These are phyloP conservation scores for Babesia divergens DNA, from an alignment of 169 alveolate genomes.

Conservation along the genomic window DNA sequence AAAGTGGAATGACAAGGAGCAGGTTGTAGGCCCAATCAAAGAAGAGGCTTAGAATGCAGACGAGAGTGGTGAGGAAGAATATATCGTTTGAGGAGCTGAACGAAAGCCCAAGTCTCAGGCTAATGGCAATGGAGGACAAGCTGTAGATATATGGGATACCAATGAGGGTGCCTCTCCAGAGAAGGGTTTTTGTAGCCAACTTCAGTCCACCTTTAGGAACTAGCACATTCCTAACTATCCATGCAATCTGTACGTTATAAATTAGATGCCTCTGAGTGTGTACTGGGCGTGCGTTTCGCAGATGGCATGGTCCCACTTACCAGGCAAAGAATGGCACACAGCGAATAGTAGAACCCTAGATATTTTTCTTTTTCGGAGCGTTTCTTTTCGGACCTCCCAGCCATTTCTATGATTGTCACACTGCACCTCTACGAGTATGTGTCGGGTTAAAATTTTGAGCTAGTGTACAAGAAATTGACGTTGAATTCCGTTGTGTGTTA, in stretches of 20 bases:
- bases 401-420: constrained; percentile 34
- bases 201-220: not conserved
- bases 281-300: not conserved
- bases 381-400: constrained; percentile 60
- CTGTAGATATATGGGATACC: constrained; percentile 29
- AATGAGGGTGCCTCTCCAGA: constrained; percentile 36
- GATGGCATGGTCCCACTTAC: not conserved
- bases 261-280: not conserved
- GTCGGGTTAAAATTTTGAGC: too few species aligned
- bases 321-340: constrained; percentile 2
- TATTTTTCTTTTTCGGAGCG: constrained; percentile 40
- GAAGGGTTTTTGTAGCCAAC: not conserved
- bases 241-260: not conserved
- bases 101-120: constrained; percentile 34
- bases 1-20: constrained; percentile 41
- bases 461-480: not conserved
- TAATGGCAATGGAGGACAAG: constrained; percentile 15
- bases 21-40: constrained; percentile 43
- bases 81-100: constrained; percentile 63
- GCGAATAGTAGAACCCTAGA: constrained; percentile 28
- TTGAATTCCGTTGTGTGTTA: not conserved
- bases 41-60: constrained; percentile 31
- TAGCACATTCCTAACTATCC: constrained; percentile 7
- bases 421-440: too few species aligned
- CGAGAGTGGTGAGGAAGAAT: constrained; percentile 39